Base-by-base conservation (phyloP, 768 basidiomycete genomes). In the Tremella mesenterica region DNA sequence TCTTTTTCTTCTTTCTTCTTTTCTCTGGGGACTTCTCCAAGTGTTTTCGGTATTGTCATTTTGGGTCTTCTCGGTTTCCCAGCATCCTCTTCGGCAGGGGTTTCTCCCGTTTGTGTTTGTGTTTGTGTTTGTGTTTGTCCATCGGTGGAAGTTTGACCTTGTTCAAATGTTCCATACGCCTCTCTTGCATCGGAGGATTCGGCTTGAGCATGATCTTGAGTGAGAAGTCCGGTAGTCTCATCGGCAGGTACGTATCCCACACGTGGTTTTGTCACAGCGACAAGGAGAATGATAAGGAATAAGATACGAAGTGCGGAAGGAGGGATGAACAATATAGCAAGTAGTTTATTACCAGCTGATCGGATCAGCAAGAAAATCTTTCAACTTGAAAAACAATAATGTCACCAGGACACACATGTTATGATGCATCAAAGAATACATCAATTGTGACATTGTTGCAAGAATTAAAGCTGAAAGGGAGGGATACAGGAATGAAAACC, bases 191-290 rank as follows among this genome's bases (percentile, higher is more conserved):
- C 73, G 21, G 82, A 79, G 16, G 53, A 52, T 0, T 81, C 79
- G 21, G 75, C 75, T 6, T 79, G 53, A 16, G 74, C 75, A 67
- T 48, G 43, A 38, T 76, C 60, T 18, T 63, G 56, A 29, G 77
- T 75, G 5, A 75, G 59, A 4, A 63, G 53, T 54, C 43, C 70
- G 60, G 60, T 59, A 50, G 59, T 67, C 61, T 57, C 71, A 16
- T 83, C 71, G 1, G 79, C 79, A 12, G 65, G 60, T 26, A 61
- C 60, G 73, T 85, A 92, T 2, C 80, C 73, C 43, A 83, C 75
- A 50, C 81, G 80, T 14, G 89, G 89, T 30, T 77, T 79, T 47
- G 79, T 67, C 44, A 92, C 77, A 4, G 80, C 77, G 30, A 76
- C 77, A 43, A 88, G 71, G 16, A 70, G 57, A 38, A 69, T 39